A percentile compares a stretch with the other conserved stretches of the same genome.
Conservation (phyloP, 75 land plant genomes). For the Sequoiadendron giganteum region DNA sequence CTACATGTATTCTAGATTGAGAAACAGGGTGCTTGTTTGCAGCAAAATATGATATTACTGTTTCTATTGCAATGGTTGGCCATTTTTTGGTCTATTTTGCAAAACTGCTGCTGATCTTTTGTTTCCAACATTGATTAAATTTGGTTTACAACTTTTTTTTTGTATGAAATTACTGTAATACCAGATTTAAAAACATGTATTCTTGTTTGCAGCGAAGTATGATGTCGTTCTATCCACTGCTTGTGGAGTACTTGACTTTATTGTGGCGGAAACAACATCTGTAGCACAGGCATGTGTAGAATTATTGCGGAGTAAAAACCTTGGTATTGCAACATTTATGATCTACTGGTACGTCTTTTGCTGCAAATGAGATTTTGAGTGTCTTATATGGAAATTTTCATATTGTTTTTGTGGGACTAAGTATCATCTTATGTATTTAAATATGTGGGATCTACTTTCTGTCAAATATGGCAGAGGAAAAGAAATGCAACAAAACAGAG, state of each 20-base stretch:
- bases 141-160: neutral
- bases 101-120: neutral
- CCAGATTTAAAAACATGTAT: neutral
- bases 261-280: conserved; percentile 85
- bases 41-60: conserved; percentile 92
- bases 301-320: conserved; percentile 65
- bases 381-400: neutral
- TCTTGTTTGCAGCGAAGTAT: conserved; percentile 78
- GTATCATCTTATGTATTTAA: neutral
- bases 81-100: neutral
- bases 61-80: conserved; percentile 68
- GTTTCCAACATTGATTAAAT: neutral
- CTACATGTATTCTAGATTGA: neutral
- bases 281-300: conserved; percentile 96
- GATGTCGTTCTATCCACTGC: conserved; percentile 96
- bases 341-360: conserved; percentile 59
- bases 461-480: no score
- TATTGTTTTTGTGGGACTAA: neutral
- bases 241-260: conserved; percentile 87
- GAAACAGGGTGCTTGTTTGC: conserved; percentile 20
- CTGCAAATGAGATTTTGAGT: neutral
- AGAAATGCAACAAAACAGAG: no score
- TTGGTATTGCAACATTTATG: conserved; percentile 96
- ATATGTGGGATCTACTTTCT: neutral
- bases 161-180: neutral